phyloP scores from a whole-genome alignment of 768 basidiomycete genomes.

The Lactifluus piperatus region DNA sequence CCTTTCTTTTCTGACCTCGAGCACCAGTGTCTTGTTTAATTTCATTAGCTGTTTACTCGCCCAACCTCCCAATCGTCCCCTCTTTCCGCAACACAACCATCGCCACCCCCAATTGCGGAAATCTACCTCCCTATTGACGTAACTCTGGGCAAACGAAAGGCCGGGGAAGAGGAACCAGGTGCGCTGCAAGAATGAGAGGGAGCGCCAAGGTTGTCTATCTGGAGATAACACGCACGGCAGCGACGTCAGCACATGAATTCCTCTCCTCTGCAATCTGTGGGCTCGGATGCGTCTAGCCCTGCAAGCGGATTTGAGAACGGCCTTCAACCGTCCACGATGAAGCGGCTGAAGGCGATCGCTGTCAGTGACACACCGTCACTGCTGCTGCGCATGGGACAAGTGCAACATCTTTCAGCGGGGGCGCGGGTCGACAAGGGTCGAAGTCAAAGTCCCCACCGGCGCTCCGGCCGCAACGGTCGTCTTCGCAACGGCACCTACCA shows the following conservation, averaged over 20 bases:
- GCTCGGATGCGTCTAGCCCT: background rate
- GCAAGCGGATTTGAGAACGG: background rate
- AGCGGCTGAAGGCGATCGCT: background rate
- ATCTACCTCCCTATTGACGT: background rate
- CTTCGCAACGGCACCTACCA: background rate
- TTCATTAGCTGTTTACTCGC: slow-evolving; percentile 3
- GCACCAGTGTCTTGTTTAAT: background rate
- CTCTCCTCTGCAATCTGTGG: background rate
- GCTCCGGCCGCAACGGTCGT: background rate
- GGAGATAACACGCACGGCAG: slow-evolving; percentile 9
- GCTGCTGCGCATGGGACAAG: slow-evolving; percentile 8
- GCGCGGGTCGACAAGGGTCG: background rate
- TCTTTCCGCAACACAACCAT: slow-evolving; percentile 3
- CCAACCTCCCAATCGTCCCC: background rate
- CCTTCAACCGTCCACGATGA: background rate
- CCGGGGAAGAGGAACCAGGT: background rate
- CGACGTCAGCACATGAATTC: slow-evolving; percentile 1
- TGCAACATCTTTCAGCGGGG: background rate
- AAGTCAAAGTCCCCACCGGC: background rate
- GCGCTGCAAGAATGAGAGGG: background rate
- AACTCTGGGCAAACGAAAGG: background rate
- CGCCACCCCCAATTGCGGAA: background rate
- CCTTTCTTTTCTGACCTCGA: background rate
- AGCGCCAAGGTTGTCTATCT: slow-evolving; percentile 5
- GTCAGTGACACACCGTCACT: slow-evolving; percentile 11